Evolutionary conservation across 495 filamentous ascomycete species (phyloP).

Genomic region (Bacidia rubella): DNA sequence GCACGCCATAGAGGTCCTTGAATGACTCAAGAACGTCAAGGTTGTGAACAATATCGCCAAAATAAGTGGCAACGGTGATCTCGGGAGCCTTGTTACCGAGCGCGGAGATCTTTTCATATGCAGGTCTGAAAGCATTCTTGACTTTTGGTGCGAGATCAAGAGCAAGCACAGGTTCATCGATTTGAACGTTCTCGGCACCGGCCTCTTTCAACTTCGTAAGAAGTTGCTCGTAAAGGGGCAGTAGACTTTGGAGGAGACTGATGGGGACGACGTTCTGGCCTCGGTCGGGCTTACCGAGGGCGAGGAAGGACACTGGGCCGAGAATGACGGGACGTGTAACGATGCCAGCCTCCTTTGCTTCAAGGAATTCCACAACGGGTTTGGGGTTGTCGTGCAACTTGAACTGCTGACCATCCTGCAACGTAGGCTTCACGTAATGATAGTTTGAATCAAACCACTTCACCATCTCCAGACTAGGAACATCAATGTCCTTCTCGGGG

Average conservation of each 20-base stretch:
- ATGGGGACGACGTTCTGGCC: slow-evolving; percentile 83
- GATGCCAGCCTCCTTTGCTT: slow-evolving; percentile 94
- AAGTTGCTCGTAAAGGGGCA: slow-evolving; percentile 86
- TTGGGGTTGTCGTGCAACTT: slow-evolving; percentile 77
- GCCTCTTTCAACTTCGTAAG: slow-evolving; percentile 84
- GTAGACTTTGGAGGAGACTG: slow-evolving; percentile 74
- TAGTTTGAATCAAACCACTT: slow-evolving; percentile 99
- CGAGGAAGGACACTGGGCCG: slow-evolving; percentile 92
- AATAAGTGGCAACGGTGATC: slow-evolving; percentile 86
- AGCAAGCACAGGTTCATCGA: slow-evolving; percentile 93
- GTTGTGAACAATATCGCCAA: slow-evolving; percentile 99
- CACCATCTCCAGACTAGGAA: slow-evolving; percentile 94
- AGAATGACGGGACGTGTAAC: slow-evolving; percentile 84
- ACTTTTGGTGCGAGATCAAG: slow-evolving; percentile 75
- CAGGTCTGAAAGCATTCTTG: slow-evolving; percentile 95
- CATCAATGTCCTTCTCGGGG: slow-evolving; percentile 59
- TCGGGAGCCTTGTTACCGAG: slow-evolving; percentile 67
- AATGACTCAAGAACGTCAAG: slow-evolving; percentile 64
- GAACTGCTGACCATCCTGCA: slow-evolving; percentile 92
- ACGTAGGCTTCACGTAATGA: slow-evolving; percentile 98
- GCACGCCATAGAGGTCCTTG: slow-evolving; percentile 63
- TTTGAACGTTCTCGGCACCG: slow-evolving; percentile 89
- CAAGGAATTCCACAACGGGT: slow-evolving; percentile 82
- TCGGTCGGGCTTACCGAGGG: slow-evolving; percentile 93
- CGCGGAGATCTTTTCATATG: slow-evolving; percentile 74